Percentiles rank a stretch among this genome's conserved stretches.
These are phyloP conservation scores for Flaveria floridana DNA, from an alignment of 140 eudicot species.

Conservation along the genomic window DNA sequence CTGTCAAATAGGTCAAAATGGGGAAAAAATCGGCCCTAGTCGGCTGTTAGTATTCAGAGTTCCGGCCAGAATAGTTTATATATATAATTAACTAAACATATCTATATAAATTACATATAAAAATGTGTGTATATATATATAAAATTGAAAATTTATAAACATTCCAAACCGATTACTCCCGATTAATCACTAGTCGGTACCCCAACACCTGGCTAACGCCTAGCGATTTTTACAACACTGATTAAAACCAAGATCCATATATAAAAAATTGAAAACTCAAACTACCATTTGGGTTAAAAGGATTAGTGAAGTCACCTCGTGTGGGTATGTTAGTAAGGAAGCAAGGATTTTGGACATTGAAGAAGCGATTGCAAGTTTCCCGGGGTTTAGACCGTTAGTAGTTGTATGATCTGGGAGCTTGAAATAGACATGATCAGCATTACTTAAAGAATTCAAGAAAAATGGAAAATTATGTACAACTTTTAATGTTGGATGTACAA, in stretches of 20 bases:
- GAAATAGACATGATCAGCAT: conserved; percentile 39
- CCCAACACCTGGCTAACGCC: too few species aligned
- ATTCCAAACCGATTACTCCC: too few species aligned
- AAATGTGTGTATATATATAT: too few species aligned
- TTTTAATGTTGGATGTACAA: conserved; percentile 1
- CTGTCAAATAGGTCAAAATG: too few species aligned
- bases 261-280: background rate
- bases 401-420: conserved; percentile 57
- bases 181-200: too few species aligned
- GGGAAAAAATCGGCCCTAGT: too few species aligned
- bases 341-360: conserved; percentile 79
- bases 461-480: background rate
- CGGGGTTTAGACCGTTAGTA: conserved; percentile 55
- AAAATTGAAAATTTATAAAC: too few species aligned
- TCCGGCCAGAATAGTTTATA: too few species aligned
- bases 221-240: too few species aligned
- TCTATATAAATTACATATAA: too few species aligned
- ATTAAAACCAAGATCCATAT: background rate
- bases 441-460: conserved; percentile 28
- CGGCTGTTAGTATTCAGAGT: too few species aligned
- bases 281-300: background rate
- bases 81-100: too few species aligned
- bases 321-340: conserved; percentile 80
- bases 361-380: conserved; percentile 86
- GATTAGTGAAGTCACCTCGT: conserved; percentile 54